These are phyloP conservation scores for Alternaria sp. DNA, from an alignment of 2,329 filamentous ascomycete species.

Conservation along the genomic window DNA sequence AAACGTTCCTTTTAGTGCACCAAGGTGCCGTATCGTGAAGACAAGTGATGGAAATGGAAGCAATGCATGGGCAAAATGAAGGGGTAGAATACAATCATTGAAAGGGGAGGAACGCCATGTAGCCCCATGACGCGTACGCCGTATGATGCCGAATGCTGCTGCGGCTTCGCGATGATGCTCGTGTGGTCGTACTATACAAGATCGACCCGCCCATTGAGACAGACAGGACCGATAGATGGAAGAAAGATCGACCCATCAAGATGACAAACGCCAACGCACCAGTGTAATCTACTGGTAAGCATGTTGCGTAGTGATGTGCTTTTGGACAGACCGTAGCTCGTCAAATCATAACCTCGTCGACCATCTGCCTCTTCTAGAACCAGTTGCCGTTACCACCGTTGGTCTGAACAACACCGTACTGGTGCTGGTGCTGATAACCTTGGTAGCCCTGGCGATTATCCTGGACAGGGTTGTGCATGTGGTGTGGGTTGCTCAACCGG, in stretches of 20 bases:
- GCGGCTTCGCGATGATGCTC: conserved; percentile 47
- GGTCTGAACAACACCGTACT: conserved; percentile 42
- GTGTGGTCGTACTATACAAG: conserved; percentile 50
- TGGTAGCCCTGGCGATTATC: conserved; percentile 49
- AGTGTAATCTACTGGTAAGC: conserved; percentile 31
- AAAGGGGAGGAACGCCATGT: conserved; percentile 19
- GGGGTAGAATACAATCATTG: conserved; percentile 22
- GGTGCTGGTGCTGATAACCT: conserved; percentile 52
- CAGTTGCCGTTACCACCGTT: conserved; percentile 17
- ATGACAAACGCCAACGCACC: conserved; percentile 30
- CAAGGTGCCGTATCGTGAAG: conserved; percentile 24
- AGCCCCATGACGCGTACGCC: conserved; percentile 37
- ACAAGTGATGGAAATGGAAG: conserved; percentile 27
- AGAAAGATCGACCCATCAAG: conserved; percentile 33
- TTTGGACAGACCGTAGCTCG: conserved; percentile 56
- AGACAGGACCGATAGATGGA: conserved; percentile 39
- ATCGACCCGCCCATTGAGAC: conserved; percentile 32
- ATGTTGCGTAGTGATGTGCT: conserved; percentile 34
- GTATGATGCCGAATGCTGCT: conserved; percentile 41
- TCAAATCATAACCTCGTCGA: conserved; percentile 60
- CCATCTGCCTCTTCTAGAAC: conserved; percentile 20
- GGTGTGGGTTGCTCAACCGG: conserved; percentile 50
- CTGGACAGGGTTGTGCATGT: conserved; percentile 50
- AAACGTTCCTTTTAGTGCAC: conserved; percentile 32
- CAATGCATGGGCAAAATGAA: conserved; percentile 21